phyloP scores from a whole-genome alignment of 2,329 filamentous ascomycete species.

The Clarireedia homoeocarpa region DNA sequence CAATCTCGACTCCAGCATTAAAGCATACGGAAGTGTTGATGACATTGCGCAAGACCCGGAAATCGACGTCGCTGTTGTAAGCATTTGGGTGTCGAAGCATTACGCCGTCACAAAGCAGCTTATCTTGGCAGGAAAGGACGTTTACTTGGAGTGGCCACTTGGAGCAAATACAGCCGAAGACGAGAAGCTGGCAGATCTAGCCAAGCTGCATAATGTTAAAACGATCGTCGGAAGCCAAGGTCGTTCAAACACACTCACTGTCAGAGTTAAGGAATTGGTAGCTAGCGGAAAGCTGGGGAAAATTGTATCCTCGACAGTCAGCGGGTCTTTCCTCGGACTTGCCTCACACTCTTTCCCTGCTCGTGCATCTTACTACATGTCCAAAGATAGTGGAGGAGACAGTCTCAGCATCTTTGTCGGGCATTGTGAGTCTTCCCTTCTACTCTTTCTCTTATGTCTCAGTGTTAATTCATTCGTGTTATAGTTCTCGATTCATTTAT shows the following conservation, averaged over 20 bases:
- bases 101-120: slow-evolving; percentile 35
- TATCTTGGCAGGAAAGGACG: slow-evolving; percentile 38
- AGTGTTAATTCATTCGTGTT: neutral
- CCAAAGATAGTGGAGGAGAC: neutral
- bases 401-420: neutral
- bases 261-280: slow-evolving; percentile 37
- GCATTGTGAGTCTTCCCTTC: neutral
- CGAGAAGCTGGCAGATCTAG: slow-evolving; percentile 35
- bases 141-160: slow-evolving; percentile 45
- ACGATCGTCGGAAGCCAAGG: slow-evolving; percentile 43
- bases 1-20: slow-evolving; percentile 31
- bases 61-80: slow-evolving; percentile 40
- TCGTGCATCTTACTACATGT: neutral
- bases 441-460: neutral
- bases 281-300: slow-evolving; percentile 36
- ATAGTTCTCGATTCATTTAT: slow-evolving; percentile 27
- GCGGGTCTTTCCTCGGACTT: neutral
- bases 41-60: slow-evolving; percentile 38
- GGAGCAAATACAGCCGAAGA: slow-evolving; percentile 34
- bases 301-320: slow-evolving; percentile 21
- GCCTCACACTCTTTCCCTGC: neutral
- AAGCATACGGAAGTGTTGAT: slow-evolving; percentile 35
- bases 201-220: slow-evolving; percentile 32
- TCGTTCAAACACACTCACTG: slow-evolving; percentile 32
- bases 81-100: slow-evolving; percentile 37